phyloP scores from a whole-genome alignment of 139 green algal genomes.

The Haematococcus lacustris region DNA sequence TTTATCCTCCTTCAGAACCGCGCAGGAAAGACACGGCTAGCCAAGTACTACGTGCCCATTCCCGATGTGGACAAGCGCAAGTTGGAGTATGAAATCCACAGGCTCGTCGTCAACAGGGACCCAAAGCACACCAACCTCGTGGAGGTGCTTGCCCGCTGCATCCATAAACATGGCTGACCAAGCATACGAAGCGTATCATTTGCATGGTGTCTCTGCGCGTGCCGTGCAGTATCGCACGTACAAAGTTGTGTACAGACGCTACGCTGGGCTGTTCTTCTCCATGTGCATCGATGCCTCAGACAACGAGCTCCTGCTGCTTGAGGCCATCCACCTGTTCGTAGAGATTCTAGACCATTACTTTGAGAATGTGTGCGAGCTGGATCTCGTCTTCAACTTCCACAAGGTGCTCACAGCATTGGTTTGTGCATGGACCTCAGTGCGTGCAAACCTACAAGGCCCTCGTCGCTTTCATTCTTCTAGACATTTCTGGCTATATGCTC shows the following conservation, averaged over 20 bases:
- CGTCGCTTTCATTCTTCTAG: too few species aligned
- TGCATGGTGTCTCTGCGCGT: too few species aligned
- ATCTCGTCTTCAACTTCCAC: slow-evolving; percentile 99
- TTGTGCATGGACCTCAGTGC: background rate
- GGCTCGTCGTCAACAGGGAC: slow-evolving; percentile 83
- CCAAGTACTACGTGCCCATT: slow-evolving; percentile 96
- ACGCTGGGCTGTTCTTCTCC: slow-evolving; percentile 97
- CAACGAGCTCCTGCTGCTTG: slow-evolving; percentile 94
- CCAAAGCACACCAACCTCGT: slow-evolving; percentile 95
- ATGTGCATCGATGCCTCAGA: slow-evolving; percentile 91
- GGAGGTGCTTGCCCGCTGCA: too few species aligned
- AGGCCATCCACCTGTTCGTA: slow-evolving; percentile 98
- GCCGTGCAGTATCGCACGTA: slow-evolving; percentile 89
- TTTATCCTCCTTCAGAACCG: slow-evolving; percentile 98
- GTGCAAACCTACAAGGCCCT: background rate
- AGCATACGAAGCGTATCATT: too few species aligned
- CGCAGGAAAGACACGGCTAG: slow-evolving; percentile 90
- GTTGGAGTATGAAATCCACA: slow-evolving; percentile 92
- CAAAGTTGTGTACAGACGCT: slow-evolving; percentile 96
- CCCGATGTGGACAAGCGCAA: slow-evolving; percentile 85
- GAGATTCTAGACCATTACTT: slow-evolving; percentile 99
- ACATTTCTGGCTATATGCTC: too few species aligned
- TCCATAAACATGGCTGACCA: too few species aligned
- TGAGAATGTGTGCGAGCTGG: slow-evolving; percentile 95
- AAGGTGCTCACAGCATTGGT: slow-evolving; percentile 56